Evolutionary conservation across 768 basidiomycete genomes (phyloP).

Genomic region (Tricholoma bakamatsutake): DNA sequence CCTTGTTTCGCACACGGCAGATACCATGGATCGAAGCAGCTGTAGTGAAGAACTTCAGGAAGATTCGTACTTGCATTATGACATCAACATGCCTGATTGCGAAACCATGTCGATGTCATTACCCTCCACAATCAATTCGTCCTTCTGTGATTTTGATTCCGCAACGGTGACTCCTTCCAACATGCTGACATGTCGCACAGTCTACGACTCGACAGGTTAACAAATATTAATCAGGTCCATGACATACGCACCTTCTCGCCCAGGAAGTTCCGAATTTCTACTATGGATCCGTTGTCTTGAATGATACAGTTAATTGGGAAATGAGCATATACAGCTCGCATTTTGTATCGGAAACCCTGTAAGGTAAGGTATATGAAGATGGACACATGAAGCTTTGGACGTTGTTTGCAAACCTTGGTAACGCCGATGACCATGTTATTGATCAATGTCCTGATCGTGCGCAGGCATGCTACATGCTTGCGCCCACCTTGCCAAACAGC

Average conservation of each 20-base stretch:
- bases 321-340: conserved; percentile 99
- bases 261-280: conserved; percentile 94
- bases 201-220: conserved; percentile 18
- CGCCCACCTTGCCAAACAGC: conserved; percentile 98
- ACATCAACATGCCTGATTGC: conserved; percentile 66
- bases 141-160: conserved; percentile 91
- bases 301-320: conserved; percentile 99
- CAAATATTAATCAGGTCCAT: background rate
- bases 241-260: conserved; percentile 75
- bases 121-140: conserved; percentile 90
- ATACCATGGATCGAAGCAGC: conserved; percentile 96
- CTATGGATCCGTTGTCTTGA: conserved; percentile 58
- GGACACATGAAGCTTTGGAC: background rate
- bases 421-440: conserved; percentile 98
- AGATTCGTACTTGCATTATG: background rate
- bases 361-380: conserved; percentile 4
- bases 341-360: conserved; percentile 99
- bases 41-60: conserved; percentile 18
- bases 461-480: conserved; percentile 97
- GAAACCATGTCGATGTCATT: conserved; percentile 97
- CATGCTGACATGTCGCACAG: conserved; percentile 90
- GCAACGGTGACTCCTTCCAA: conserved; percentile 76
- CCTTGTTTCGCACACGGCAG: conserved; percentile 98
- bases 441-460: conserved; percentile 93
- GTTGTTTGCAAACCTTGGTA: conserved; percentile 60